These are phyloP conservation scores for Gyrodon lividus DNA, from an alignment of 768 basidiomycete species.

Conservation along the genomic window DNA sequence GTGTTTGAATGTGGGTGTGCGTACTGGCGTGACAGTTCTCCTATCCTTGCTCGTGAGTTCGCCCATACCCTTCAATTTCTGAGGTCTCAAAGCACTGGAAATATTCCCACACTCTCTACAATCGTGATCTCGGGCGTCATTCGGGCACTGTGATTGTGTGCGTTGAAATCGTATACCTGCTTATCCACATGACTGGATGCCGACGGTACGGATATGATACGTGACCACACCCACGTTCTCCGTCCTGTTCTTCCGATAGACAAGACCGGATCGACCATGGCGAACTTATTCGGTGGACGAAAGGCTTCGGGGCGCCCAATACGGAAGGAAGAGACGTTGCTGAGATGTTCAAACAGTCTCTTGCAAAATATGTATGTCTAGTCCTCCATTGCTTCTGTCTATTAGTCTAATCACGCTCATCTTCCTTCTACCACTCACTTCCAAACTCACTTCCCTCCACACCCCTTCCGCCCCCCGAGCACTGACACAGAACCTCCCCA, in stretches of 20 bases:
- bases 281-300: constrained; percentile 97
- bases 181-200: no score
- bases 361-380: constrained; percentile 68
- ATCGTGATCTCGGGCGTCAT: not conserved
- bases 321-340: constrained; percentile 94
- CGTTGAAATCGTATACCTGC: not conserved
- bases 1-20: constrained; percentile 1
- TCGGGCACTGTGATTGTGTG: not conserved
- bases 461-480: not conserved
- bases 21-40: constrained; percentile 64
- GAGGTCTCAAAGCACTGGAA: not conserved
- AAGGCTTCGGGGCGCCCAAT: constrained; percentile 90
- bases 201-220: no score
- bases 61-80: not conserved
- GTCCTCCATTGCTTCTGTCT: constrained; percentile 1
- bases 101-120: not conserved
- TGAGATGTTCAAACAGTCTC: constrained; percentile 84
- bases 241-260: constrained; percentile 37
- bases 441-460: not conserved
- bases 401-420: not conserved
- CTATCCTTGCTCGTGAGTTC: constrained; percentile 85
- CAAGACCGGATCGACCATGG: constrained; percentile 94
- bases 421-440: not conserved
- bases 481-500: constrained; percentile 69
- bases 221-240: not conserved